Base-by-base conservation (phyloP, 2,329 filamentous ascomycete genomes). In the Diaporthe amygdali region DNA sequence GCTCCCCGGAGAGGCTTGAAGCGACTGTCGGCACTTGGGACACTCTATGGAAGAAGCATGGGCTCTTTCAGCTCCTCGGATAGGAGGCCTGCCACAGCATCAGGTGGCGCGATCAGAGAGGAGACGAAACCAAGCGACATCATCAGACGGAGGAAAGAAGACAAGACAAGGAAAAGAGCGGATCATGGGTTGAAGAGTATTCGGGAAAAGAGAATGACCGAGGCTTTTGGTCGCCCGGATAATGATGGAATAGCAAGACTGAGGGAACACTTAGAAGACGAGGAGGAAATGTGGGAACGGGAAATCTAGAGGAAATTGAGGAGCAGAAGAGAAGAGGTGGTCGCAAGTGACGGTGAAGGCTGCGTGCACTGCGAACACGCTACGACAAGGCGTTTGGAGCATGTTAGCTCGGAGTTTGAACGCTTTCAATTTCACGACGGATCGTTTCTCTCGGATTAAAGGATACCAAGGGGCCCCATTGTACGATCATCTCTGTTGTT, bases 71-170 rank as follows among this genome's bases (percentile, higher is more conserved):
- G n/a, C n/a, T 46, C 27, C 8, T 37, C 56, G 2, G 49, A 63
- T n/a, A 17, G 6, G 70, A 74, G 20, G n/a, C 37, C 27, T 17
- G 14, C 39, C 32, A 51, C 37, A 5, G 32, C 47, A 6, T 22
- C 46, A 14, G 25, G 55, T 15, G 54, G 39, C 4, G 51, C 20
- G 12, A 44, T 15, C 27, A 64, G 34, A n/a, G 73, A 78, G 63
- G 69, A 70, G 30, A 66, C 70, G 25, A 75, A 71, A 7, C 76
- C 74, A 46, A 61, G 76, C 22, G 78, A 80, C 37, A 72, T 80
- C 7, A 72, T 80, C 8, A 74, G 75, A 34, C 63, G 81, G 61
- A 74, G 80, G 9, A 81, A 81, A 72, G 76, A 82, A 52, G 74
- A 74, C 30, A 81, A 79, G 75, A 74, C 77, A 25, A 71, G 69